Percentiles rank a stretch among this genome's conserved stretches.
Conservation (phyloP, 177 flowering plant genomes). For the Vitis hybrid region DNA sequence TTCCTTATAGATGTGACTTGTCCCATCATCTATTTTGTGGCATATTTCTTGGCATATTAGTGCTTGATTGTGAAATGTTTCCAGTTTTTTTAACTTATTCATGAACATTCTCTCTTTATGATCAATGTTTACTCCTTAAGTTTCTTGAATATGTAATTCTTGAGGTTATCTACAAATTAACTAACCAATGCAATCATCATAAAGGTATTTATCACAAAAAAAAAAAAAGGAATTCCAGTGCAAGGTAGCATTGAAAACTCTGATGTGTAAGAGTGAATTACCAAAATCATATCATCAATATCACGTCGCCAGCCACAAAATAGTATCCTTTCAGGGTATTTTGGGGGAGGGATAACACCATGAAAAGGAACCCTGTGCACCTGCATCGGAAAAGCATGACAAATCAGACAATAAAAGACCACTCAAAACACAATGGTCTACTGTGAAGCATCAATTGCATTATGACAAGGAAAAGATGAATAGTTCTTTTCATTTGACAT, state of each 20-base stretch:
- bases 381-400: conserved; percentile 37
- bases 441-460: not conserved
- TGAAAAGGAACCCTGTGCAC: conserved; percentile 49
- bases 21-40: not conserved
- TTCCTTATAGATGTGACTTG: not conserved
- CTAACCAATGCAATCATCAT: too few relatives aligned
- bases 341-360: conserved; percentile 49
- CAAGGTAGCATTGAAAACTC: not conserved
- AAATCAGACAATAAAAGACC: not conserved
- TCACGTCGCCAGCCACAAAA: conserved; percentile 99
- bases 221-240: not conserved
- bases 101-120: not conserved
- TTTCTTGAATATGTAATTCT: too few relatives aligned
- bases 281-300: conserved; percentile 95
- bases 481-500: too few relatives aligned
- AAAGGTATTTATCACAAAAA: too few relatives aligned
- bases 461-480: not conserved
- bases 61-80: not conserved
- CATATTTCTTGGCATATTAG: not conserved
- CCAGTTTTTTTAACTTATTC: not conserved
- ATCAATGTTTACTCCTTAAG: not conserved
- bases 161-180: too few relatives aligned
- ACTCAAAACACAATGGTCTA: not conserved
- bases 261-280: conserved; percentile 22
- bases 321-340: conserved; percentile 87